Evolutionary conservation across 2,329 filamentous ascomycete species (phyloP), one percentile per base, ranked within the genome.

Genomic region (Trichoderma breve): DNA sequence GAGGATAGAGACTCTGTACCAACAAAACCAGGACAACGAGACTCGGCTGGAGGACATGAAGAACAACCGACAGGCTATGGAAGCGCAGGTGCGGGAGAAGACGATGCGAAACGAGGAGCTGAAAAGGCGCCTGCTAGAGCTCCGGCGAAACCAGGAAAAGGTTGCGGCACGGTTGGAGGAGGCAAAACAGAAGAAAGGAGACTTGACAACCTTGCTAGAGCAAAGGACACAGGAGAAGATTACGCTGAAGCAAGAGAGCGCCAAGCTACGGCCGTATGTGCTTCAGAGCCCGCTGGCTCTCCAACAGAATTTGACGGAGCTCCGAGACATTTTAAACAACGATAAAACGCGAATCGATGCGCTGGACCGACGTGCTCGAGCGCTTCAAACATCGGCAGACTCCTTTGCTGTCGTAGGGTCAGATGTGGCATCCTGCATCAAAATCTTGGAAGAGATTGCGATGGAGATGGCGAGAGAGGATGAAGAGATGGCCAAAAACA

Each of bases 211-310:
- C 8, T 82, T 89, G 51, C 83, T 96, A 32, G 91, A 95, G 81
- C 89, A 93, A 74, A 92, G 90, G 80, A 92, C 90, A 14, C 89
- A 91, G 7, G 85, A 89, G 71, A 91, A 90, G 76, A 79, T 97
- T 75, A 88, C 89, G 65, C 86, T 93, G 60, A 90, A 92, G 78
- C 92, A 96, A 79, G 96, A 98, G 81, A 94, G 93, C 76, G 89
- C 92, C 71, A 98, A 98, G 82, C 84, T 99, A 73, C 89, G 93
- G 70, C 96, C 96, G 14, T 99, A 99, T 80, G 94, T 96, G 55
- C 88, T 95, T 71, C 94, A 98, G 80, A 97, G 93, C 77, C 94
- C 95, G 0, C 91, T 91, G 3, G 91, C 91, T 18, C 86, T 99
- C 32, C 95, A 98, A 81, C 88, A 92, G 36, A 92, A 91, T 58